Conservation (phyloP, 805 yeast genomes). For the Metschnikowia noctiluminum region DNA sequence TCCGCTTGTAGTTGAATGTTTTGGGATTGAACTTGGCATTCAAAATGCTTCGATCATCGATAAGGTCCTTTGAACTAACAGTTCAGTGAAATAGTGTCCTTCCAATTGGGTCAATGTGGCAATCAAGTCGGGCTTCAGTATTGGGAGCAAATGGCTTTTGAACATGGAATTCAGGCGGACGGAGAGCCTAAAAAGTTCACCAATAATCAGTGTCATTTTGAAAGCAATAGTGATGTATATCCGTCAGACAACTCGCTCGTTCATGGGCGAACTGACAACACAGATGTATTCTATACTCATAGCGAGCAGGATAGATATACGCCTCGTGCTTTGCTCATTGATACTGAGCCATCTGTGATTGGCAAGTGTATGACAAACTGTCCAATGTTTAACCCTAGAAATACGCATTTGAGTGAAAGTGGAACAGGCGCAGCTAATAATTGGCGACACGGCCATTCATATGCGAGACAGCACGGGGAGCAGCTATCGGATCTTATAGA, state of each 20-base stretch:
- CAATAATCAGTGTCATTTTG: slow-evolving; percentile 19
- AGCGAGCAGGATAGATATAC: slow-evolving; percentile 76
- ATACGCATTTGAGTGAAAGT: slow-evolving; percentile 69
- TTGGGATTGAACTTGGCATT: no score
- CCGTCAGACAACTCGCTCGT: slow-evolving; percentile 2
- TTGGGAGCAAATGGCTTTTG: slow-evolving; percentile 84
- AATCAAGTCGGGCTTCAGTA: slow-evolving; percentile 91
- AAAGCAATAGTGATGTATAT: slow-evolving; percentile 7
- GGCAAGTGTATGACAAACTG: slow-evolving; percentile 51
- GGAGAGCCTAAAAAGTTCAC: slow-evolving; percentile 48
- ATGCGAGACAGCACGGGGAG: slow-evolving; percentile 67
- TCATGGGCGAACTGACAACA: slow-evolving; percentile 56
- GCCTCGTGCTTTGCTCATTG: slow-evolving; percentile 83
- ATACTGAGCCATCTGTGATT: slow-evolving; percentile 87
- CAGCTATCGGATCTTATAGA: slow-evolving; percentile 80
- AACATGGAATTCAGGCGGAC: slow-evolving; percentile 77
- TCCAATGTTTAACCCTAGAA: slow-evolving; percentile 78
- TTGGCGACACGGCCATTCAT: slow-evolving; percentile 87
- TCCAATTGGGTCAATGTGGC: slow-evolving; percentile 92
- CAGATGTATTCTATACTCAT: slow-evolving; percentile 78
- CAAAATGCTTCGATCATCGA: no score
- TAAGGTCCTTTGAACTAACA: slow-evolving; percentile 20
- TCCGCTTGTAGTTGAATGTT: no score
- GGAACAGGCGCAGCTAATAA: slow-evolving; percentile 96
- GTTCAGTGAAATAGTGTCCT: slow-evolving; percentile 59